Evolutionary conservation across 768 basidiomycete genomes (phyloP), one percentile per base, ranked within the genome.

Genomic region (Antrodiella citrinella): DNA sequence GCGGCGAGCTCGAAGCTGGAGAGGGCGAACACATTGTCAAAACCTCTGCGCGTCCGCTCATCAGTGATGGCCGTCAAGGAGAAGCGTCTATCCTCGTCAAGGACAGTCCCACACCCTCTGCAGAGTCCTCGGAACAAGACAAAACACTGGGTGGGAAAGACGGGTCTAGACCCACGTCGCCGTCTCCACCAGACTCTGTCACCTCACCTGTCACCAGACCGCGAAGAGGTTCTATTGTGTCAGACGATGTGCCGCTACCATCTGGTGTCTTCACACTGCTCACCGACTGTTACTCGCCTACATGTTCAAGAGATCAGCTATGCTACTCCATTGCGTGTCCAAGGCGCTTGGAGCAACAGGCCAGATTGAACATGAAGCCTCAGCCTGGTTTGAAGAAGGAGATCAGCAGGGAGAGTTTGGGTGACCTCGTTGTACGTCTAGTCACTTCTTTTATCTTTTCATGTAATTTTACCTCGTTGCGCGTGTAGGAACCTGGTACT

Each of bases 301-400:
- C 96, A 24, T 98, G 96, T 68, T 88, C 90, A 26, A 75, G 89
- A 47, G 94, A 97, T 62, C 82, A 80, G 53, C 69, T 98, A n/a
- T 99, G 96, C 69, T 98, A 99, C 65, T 91, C 88, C 56, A 98
- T 97, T 55, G 93, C 92, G 22, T 99, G 96, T 63, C 96, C 96
- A 1, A 69, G 96, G 45, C 70, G 96, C 53, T 67, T 96, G 52
- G 95, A 98, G 67, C 96, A 98, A 65, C 95, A 96, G 64, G 85
- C 93, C 30, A 71, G 91, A 52, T 63, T 95, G 66, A 95, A 97
- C 68, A 87, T 97, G 84, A 92, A 93, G 65, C 89, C 87, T 15
- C 82, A 91, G 63, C 89, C 90, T 15, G 93, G 89, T 7, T 71
- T 98, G 53, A 86, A 82, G 61, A 86, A 89, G 65, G 87, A 89